phyloP scores from a whole-genome alignment of 2,329 filamentous ascomycete genomes.

The Drechslera avenae region DNA sequence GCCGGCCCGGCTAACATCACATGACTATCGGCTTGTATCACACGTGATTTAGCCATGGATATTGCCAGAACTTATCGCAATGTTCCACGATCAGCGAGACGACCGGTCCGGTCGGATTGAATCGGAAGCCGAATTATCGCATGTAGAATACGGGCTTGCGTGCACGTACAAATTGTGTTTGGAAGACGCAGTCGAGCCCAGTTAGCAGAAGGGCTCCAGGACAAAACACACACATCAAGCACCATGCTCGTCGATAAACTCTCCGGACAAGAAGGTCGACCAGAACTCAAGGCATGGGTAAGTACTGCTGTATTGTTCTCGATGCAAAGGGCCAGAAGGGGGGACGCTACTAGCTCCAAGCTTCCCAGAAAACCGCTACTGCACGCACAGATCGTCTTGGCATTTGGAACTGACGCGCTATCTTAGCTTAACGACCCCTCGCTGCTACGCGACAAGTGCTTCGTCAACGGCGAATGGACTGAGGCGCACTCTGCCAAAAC shows the following conservation, averaged over 20 bases:
- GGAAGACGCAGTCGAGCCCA: too few species aligned
- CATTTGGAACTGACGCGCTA: not conserved
- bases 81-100: too few species aligned
- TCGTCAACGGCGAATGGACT: not conserved
- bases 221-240: too few species aligned
- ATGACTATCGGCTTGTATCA: too few species aligned
- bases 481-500: not conserved
- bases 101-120: too few species aligned
- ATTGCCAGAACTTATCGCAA: too few species aligned
- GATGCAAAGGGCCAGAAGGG: too few species aligned
- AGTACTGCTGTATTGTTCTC: not conserved
- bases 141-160: too few species aligned
- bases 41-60: too few species aligned
- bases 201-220: too few species aligned
- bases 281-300: constrained; percentile 1
- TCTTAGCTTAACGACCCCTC: not conserved
- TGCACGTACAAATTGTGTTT: too few species aligned
- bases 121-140: not conserved
- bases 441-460: not conserved
- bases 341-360: too few species aligned
- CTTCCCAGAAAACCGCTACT: not conserved
- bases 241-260: not conserved
- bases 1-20: not conserved
- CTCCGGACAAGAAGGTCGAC: not conserved
- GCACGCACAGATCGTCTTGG: not conserved